Evolutionary conservation across 352 stramenopile species (phyloP), one percentile per base, ranked within the genome.

Genomic region (Pythium dissotocum): DNA sequence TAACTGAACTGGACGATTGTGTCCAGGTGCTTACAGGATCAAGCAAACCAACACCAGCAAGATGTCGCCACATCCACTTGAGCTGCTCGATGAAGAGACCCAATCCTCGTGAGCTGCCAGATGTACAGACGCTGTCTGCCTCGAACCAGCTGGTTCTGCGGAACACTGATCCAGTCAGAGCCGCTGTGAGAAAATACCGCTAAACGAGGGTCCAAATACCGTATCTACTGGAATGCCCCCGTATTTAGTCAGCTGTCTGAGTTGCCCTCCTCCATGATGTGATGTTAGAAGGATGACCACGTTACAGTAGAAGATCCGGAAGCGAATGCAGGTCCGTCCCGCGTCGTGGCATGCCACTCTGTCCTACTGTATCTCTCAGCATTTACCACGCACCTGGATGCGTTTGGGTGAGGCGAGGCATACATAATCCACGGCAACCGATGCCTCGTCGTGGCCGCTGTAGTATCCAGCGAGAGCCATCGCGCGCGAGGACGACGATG

Each of bases 391-490:
- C 38, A 12, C 13, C 0, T 13, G 40, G 40, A 24, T 49, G 16
- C 40, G 18, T n/a, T 49, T 24, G 40, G 40, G 40, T 49, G 21
- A 24, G 21, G 21, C 21, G 40, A 49, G 40, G 40, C 40, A 49
- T 24, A 13, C 44, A 58, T 33, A 16, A 0, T 3, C 14, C 6
- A n/a, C 6, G 30, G 26, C 30, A 46, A 24, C 18, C 36, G 21
- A 24, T 30, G 21, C 36, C 38, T 62, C 63, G 4, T 40, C 16
- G 4, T 7, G 40, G 40, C 40, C 40, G 40, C 40, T 69, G 4
- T 46, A 61, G 46, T 70, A 70, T 70, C 63, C 63, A 63, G 63
- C 36, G 49, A 70, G 63, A 70, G 63, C 63, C 63, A 61, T 49
- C 26, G 28, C 42, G 12, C 28, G 24, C 30, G n/a, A 56, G 36